Evolutionary conservation across 192 early-diverging fungal species (phyloP), one percentile per base, ranked within the genome.

Genomic region (Linnemannia exigua): DNA sequence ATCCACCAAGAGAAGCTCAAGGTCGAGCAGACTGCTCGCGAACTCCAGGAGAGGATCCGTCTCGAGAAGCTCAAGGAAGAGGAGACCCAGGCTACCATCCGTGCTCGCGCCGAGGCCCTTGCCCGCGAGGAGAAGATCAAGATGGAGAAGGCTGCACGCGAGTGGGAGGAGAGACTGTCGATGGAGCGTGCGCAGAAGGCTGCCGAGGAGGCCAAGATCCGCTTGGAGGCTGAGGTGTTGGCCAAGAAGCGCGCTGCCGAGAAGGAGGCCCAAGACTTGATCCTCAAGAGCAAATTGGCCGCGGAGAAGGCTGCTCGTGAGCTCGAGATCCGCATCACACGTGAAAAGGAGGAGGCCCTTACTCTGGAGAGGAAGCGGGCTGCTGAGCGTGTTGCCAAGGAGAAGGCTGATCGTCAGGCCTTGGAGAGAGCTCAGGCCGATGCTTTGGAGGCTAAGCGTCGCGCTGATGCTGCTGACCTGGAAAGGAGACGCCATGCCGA

Each of bases 41-140:
- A 84, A 25, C 67, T 84, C 22, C 76, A 77, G 8, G 82, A 78
- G 48, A 79, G 66, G n/a, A 63, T 77, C 46, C 73, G 68, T 31
- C 37, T 68, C 15, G 79, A 75, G 48, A 69, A 52, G 51, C 8
- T 47, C 35, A 74, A 74, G 35, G 74, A 75, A 3, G 67, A 75
- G 20, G 35, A 70, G 38, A 33, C 63, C 16, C 44, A 51, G 22
- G 72, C 48, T 5, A 68, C 28, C 5, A 22, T 70, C 22, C 72
- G 51, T 12, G 63, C 31, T 11, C 72, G 36, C 11, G 73, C 72
- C 37, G 79, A 81, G 31, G 50, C 66, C 11, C 9, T 58, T 7
- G 72, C 54, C 0, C 41, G 50, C 5, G 79, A 80, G 35, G 28
- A 80, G 31, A 76, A 47, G 19, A 12, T 69, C 50, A 82, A 76